Percentiles rank a stretch among this genome's conserved stretches.
phyloP scores from a whole-genome alignment of 2,329 filamentous ascomycete species.

The Aspergillus sp. region DNA sequence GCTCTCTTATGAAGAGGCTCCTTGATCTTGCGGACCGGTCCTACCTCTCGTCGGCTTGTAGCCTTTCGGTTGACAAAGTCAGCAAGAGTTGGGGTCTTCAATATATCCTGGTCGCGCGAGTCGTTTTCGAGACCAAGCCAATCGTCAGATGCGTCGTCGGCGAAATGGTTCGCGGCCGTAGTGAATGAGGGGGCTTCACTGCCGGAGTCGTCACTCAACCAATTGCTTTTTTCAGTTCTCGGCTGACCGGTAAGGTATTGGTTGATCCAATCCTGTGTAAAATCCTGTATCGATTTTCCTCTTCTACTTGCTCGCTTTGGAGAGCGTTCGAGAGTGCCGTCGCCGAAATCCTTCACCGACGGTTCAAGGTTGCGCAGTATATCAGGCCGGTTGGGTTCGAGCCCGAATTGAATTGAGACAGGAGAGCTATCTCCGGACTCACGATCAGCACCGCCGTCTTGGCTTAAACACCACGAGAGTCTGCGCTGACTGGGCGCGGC shows the following conservation, averaged over 20 bases:
- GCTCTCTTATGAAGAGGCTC: conserved; percentile 38
- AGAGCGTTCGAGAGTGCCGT: conserved; percentile 27
- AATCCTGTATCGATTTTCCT: conserved; percentile 49
- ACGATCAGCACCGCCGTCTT: conserved; percentile 47
- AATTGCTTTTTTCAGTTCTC: conserved; percentile 71
- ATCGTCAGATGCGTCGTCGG: conserved; percentile 43
- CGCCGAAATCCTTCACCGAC: conserved; percentile 22
- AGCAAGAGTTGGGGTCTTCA: conserved; percentile 41
- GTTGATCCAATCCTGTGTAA: conserved; percentile 84
- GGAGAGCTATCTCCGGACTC: conserved; percentile 37
- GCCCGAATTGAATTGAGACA: conserved; percentile 26
- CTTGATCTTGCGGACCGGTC: conserved; percentile 29
- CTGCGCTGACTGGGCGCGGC: conserved; percentile 57
- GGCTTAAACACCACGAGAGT: conserved; percentile 40
- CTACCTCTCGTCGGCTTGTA: conserved; percentile 17
- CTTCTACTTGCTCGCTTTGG: conserved; percentile 21
- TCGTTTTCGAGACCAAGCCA: conserved; percentile 45
- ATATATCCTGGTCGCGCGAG: conserved; percentile 36
- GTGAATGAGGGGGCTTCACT: conserved; percentile 69
- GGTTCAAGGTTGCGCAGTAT: conserved; percentile 28
- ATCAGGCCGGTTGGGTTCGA: conserved; percentile 26
- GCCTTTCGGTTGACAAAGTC: conserved; percentile 34
- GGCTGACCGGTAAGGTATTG: conserved; percentile 74
- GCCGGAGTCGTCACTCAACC: conserved; percentile 76
- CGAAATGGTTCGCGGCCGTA: conserved; percentile 41